A percentile compares a stretch with the other conserved stretches of the same genome.
Evolutionary conservation across 495 filamentous ascomycete species (phyloP).

Genomic region (Aspergillus carlsbadensis): DNA sequence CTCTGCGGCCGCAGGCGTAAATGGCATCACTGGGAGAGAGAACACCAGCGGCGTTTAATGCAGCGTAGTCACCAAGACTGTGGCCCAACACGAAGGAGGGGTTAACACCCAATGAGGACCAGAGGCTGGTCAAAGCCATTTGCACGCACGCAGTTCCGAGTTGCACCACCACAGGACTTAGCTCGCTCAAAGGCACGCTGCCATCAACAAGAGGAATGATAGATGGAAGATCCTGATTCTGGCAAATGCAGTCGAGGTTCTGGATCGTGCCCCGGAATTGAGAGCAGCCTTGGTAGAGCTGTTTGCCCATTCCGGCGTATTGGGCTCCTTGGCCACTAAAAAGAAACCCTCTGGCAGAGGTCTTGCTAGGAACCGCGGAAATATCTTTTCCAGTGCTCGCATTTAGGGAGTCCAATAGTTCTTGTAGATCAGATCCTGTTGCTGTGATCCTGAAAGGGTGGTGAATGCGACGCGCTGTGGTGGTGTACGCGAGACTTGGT

Average conservation of each 20-base stretch:
- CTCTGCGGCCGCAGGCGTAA: constrained; percentile 70
- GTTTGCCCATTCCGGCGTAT: constrained; percentile 66
- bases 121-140: constrained; percentile 80
- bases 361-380: constrained; percentile 41
- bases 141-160: constrained; percentile 76
- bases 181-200: constrained; percentile 42
- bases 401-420: constrained; percentile 29
- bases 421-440: constrained; percentile 41
- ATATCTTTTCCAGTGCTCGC: constrained; percentile 21
- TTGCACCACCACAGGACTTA: constrained; percentile 76
- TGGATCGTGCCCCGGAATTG: constrained; percentile 71
- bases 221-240: constrained; percentile 66
- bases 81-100: constrained; percentile 82
- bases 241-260: constrained; percentile 66
- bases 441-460: constrained; percentile 71
- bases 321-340: constrained; percentile 58
- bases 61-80: constrained; percentile 75
- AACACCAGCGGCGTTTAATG: constrained; percentile 73
- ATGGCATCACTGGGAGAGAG: constrained; percentile 71
- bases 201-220: constrained; percentile 63
- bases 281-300: constrained; percentile 63
- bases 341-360: constrained; percentile 51
- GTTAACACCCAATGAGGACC: constrained; percentile 74
- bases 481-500: constrained; percentile 66
- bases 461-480: constrained; percentile 81